These are phyloP conservation scores for Dillenia suffruticosa DNA, from an alignment of 164 flowering plant genomes.

Conservation along the genomic window DNA sequence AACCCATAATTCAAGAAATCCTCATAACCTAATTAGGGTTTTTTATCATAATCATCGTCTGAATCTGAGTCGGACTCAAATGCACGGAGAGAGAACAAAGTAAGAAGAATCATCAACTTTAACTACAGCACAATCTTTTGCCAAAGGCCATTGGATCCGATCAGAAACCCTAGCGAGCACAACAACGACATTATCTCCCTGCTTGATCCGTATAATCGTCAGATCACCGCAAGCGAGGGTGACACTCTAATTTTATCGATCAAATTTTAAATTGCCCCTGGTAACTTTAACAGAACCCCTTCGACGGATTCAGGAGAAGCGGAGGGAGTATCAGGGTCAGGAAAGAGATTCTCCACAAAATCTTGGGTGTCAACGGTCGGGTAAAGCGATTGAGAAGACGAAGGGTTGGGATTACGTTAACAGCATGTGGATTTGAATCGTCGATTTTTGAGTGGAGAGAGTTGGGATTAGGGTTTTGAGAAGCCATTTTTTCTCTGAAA, in stretches of 20 bases:
- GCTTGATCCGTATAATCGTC: conserved; percentile 14
- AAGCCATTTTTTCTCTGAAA: conserved; percentile 26
- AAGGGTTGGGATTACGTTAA: conserved; percentile 7
- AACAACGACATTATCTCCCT: conserved; percentile 22
- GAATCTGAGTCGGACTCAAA: conserved; percentile 10
- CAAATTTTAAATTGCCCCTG: conserved; percentile 25
- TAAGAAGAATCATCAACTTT: conserved; percentile 30
- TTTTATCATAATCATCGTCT: conserved; percentile 3
- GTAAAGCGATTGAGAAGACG: conserved; percentile 28
- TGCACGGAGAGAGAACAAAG: conserved; percentile 28
- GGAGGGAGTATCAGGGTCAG: conserved; percentile 10
- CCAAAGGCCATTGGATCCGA: conserved; percentile 33
- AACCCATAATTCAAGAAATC: conserved; percentile 50
- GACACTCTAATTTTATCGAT: conserved; percentile 31
- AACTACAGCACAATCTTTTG: conserved; percentile 25
- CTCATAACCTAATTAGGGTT: background rate
- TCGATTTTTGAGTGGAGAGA: conserved; percentile 16
- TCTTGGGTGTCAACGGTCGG: conserved; percentile 43
- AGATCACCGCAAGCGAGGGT: conserved; percentile 32
- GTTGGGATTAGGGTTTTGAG: conserved; percentile 22
- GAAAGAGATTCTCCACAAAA: conserved; percentile 38
- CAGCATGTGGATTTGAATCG: conserved; percentile 8
- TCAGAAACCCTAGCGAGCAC: conserved; percentile 25
- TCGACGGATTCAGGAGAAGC: conserved; percentile 23
- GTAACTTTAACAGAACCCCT: conserved; percentile 15